Base-by-base conservation (phyloP, 257 asterid species). In the Rubia yunnanensis region DNA sequence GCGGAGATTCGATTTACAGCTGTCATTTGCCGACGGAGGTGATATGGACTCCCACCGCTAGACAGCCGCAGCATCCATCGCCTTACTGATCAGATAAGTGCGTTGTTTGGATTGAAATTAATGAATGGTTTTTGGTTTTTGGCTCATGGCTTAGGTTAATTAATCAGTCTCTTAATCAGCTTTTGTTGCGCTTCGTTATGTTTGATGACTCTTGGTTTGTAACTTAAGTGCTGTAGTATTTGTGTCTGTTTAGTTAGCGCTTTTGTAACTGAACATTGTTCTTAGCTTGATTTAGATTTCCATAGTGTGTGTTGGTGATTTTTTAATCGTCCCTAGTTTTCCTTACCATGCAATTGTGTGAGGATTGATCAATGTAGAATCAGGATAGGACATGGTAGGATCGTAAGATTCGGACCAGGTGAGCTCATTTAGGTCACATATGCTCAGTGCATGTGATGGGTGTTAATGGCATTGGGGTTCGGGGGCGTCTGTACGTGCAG, bases 21-120 rank as follows among this genome's bases (percentile, higher is more conserved):
- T 74, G 82, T 49, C 84, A 75, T 20, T 4, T 79, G 73, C 71
- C 83, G 34, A 57, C 82, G 1, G 94, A 88, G 57, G 89, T 81
- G 66, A 73, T 86, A 0, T 84, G 92, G 92, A 80, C 86, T 0
- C 91, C 94, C 9, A 62, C 88, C 4, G 81, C 79, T 7, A 74
- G 94, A 44, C 95, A 76, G 65, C 82, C 82, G 11, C 85, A 53
- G 17, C 85, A 81, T 10, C 81, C 77, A 26, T 87, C 94, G 58
- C 84, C 79, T 3, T 85, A 79, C 79, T 85, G 71, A 77, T 38
- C 30, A 11, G 52, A 20, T 26, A 64, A 69, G 14, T 41, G 63
- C 52, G 34, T 20, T 32, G 49, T 35, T 48, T 8, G 65, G 10
- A 22, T 8, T 34, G 7, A 3, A 28, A 22, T 62, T n/a, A 20